Percentiles rank a stretch among this genome's conserved stretches.
Conservation (phyloP, 2,329 filamentous ascomycete genomes). For the Phoma sp. region DNA sequence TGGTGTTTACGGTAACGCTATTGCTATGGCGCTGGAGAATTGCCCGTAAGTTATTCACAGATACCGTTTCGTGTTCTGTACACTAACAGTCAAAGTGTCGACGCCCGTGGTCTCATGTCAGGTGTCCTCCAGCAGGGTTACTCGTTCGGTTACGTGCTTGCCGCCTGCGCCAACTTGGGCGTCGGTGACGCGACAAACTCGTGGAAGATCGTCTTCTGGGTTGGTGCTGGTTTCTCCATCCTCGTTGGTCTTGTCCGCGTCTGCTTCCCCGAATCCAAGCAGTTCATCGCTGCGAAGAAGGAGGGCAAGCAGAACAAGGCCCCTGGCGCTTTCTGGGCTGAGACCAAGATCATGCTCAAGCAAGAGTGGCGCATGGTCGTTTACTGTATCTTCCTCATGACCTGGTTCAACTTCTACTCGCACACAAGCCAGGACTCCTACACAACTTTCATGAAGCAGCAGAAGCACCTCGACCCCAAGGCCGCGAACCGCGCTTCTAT, state of each 20-base stretch:
- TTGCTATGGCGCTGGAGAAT: slow-evolving; percentile 79
- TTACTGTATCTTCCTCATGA: slow-evolving; percentile 81
- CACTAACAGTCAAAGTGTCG: slow-evolving; percentile 41
- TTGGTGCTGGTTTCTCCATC: slow-evolving; percentile 71
- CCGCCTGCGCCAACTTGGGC: slow-evolving; percentile 75
- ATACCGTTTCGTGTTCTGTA: slow-evolving; percentile 20
- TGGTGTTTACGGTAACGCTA: slow-evolving; percentile 78
- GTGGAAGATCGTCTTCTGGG: slow-evolving; percentile 81
- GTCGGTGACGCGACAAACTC: slow-evolving; percentile 67
- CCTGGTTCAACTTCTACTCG: slow-evolving; percentile 68
- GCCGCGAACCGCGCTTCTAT: slow-evolving; percentile 76
- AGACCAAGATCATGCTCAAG: slow-evolving; percentile 70
- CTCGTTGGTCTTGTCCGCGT: slow-evolving; percentile 71
- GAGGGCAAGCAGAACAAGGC: slow-evolving; percentile 58
- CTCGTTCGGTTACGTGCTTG: slow-evolving; percentile 78
- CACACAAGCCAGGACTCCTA: slow-evolving; percentile 83
- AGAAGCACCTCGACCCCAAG: slow-evolving; percentile 71
- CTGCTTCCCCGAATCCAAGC: slow-evolving; percentile 74
- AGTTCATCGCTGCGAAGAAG: slow-evolving; percentile 74
- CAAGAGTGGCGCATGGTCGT: slow-evolving; percentile 78
- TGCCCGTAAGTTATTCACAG: slow-evolving; percentile 59
- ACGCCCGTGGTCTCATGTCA: slow-evolving; percentile 79
- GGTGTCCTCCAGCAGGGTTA: slow-evolving; percentile 85
- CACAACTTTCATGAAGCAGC: slow-evolving; percentile 77
- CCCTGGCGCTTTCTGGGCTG: slow-evolving; percentile 66